Evolutionary conservation across 2,329 filamentous ascomycete species (phyloP).

Genomic region (Exophiala sp.): DNA sequence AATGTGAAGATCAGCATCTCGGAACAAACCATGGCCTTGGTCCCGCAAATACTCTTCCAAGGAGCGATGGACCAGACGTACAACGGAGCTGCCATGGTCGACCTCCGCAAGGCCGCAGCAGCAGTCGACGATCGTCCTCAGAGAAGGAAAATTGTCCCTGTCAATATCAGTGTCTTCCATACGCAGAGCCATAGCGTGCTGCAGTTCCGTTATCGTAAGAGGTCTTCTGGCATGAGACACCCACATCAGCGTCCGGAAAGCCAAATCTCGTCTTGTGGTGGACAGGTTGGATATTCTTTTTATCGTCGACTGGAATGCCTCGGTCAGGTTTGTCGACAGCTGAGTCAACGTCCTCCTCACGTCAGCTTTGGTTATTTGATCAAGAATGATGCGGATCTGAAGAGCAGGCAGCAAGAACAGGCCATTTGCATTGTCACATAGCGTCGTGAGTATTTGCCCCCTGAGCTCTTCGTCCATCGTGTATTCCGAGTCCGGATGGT

Average conservation of each 20-base stretch:
- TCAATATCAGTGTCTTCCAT: conserved; percentile 28
- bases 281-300: conserved; percentile 28
- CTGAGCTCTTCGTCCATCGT: conserved; percentile 29
- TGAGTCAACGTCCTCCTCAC: conserved; percentile 29
- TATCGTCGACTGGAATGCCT: conserved; percentile 31
- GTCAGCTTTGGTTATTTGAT: conserved; percentile 31
- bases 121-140: conserved; percentile 27
- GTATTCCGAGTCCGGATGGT: conserved; percentile 23
- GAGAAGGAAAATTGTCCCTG: conserved; percentile 28
- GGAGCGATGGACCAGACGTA: conserved; percentile 35
- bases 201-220: conserved; percentile 30
- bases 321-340: conserved; percentile 28
- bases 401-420: conserved; percentile 33
- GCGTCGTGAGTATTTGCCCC: conserved; percentile 27
- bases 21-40: conserved; percentile 33
- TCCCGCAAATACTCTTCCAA: conserved; percentile 33
- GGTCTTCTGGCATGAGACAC: conserved; percentile 30
- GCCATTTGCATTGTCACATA: conserved; percentile 29
- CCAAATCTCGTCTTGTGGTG: conserved; percentile 27
- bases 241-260: conserved; percentile 31
- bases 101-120: conserved; percentile 35
- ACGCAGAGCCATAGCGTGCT: conserved; percentile 32
- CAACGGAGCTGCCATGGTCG: conserved; percentile 31
- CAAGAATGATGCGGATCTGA: conserved; percentile 31
- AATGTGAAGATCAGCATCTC: conserved; percentile 30